Evolutionary conservation across 2,329 filamentous ascomycete species (phyloP), one percentile per base, ranked within the genome.

Genomic region (Aspergillus ruber): DNA sequence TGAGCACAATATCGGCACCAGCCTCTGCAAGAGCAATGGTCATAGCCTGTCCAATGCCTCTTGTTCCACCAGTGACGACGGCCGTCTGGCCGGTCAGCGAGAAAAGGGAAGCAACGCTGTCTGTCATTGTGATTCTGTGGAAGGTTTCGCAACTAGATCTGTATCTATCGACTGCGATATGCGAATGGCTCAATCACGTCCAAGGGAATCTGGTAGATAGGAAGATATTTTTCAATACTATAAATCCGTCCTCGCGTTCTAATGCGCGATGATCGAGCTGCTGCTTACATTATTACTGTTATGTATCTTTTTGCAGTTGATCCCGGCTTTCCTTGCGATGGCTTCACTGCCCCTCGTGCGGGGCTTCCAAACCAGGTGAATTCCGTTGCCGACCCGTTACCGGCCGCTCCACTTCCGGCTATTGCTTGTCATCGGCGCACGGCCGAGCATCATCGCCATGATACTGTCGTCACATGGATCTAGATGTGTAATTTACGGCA

Each of bases 11-110:
- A 51, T 75, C 72, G 21, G 73, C 72, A 17, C 73, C 72, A 12
- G 72, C 72, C 53, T 75, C 73, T 12, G 73, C 73, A 36, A 75
- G 57, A 2, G 69, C 71, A 48, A 73, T 51, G 10, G 72, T 69
- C 73, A 75, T 75, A 17, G 68, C 68, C 49, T 69, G 65, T 18
- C 73, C 73, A 42, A 75, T 75, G 7, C 73, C 73, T 47, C 73
- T 62, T 10, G 71, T 75, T n/a, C 71, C 71, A 18, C 73, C 72
- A 1, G 73, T 75, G 10, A 75, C 63, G 40, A 75, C 54, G 21
- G 72, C 73, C 35, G 71, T 74, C 51, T 67, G 66, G 29, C 71
- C 70, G 33, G 53, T 57, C 25, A 72, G 52, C 21, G 69, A 71
- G 51, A 72, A 72, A 17, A 72, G 56, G 20, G 63, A 65, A 25